These are phyloP conservation scores for Debaryomyces robertsiae DNA, from an alignment of 1,139 yeast genomes.

Conservation along the genomic window DNA sequence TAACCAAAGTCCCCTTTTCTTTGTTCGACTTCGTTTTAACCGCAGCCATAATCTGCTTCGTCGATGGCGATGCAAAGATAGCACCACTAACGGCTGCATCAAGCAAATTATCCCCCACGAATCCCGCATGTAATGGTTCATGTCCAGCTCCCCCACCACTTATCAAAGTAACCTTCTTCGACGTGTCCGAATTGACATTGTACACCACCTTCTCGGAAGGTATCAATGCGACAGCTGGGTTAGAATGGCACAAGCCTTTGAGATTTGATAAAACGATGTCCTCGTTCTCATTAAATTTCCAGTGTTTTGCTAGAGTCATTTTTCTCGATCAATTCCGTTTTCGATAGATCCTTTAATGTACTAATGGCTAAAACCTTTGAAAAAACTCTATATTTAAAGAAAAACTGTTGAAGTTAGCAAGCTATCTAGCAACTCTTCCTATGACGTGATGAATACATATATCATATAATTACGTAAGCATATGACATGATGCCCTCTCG, in stretches of 20 bases:
- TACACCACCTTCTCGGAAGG: conserved; percentile 71
- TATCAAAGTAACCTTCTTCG: conserved; percentile 64
- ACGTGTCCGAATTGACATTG: conserved; percentile 37
- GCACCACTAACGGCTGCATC: conserved; percentile 91
- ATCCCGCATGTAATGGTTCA: conserved; percentile 92
- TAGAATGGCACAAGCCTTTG: conserved; percentile 66
- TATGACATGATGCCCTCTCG: neutral
- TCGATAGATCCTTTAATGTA: no score
- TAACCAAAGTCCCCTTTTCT: conserved; percentile 65
- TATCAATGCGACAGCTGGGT: conserved; percentile 65
- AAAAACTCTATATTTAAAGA: no score
- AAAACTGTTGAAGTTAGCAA: no score
- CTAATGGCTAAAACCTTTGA: no score
- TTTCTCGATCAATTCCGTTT: conserved; percentile 2
- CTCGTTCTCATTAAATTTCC: conserved; percentile 47
- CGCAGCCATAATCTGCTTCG: conserved; percentile 80
- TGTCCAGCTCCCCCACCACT: conserved; percentile 98
- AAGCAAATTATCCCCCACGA: conserved; percentile 77
- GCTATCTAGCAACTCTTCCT: neutral
- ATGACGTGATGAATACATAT: neutral
- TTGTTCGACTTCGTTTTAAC: conserved; percentile 60
- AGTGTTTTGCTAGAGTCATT: conserved; percentile 43
- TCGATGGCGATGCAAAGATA: conserved; percentile 88
- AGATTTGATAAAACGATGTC: conserved; percentile 70
- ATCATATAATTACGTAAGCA: conserved; percentile 3